Base-by-base conservation (phyloP, 192 early-diverging fungal species). In the Rhizoclosmatium sp. region DNA sequence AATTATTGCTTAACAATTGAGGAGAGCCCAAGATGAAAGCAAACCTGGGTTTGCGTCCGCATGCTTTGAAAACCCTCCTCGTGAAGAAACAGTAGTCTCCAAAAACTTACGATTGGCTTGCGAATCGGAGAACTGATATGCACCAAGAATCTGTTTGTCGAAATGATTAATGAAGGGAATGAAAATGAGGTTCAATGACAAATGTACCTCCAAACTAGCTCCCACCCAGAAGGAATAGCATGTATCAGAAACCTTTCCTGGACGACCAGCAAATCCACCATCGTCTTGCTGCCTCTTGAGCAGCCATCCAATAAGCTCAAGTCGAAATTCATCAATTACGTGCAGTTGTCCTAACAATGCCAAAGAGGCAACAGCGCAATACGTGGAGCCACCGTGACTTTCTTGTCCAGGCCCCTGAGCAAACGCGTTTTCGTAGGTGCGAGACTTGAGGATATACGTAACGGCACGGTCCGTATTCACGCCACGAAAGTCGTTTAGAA, bases 161-260 rank as follows among this genome's bases (percentile, higher is more conserved):
- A 23, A 31, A 23, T 54, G 21, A 47, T 45, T 54, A 42, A 9
- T 14, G 12, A 10, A 42, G 40, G 47, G 9, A 14, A 14, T 69
- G 47, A 19, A 42, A 48, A 44, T n/a, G 2, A 68, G 21, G 59
- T 41, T 41, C 21, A 62, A 41, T 19, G 31, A 54, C 0, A 71
- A 3, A 80, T 73, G 14, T 78, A 93, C 92, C 78, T 86, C 80
- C 21, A 99, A 74, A 9, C 91, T 80, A 0, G 89, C 96, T 5
- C 98, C 98, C 23, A 99, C 87, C 98, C 98, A 99, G 84, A 97
- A 99, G 9, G 95, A 93, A 83, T 99, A 99, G 82, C 98, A 99
- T 12, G 94, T 95, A 78, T 99, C 98, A 31, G 91, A 84, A 2
- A 85, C 82, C 82, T 99, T 99, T 79, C 95, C 94, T 9, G 87